These are phyloP conservation scores for Dictyostelium capitatum DNA, from an alignment of 78 protist species.

Conservation along the genomic window DNA sequence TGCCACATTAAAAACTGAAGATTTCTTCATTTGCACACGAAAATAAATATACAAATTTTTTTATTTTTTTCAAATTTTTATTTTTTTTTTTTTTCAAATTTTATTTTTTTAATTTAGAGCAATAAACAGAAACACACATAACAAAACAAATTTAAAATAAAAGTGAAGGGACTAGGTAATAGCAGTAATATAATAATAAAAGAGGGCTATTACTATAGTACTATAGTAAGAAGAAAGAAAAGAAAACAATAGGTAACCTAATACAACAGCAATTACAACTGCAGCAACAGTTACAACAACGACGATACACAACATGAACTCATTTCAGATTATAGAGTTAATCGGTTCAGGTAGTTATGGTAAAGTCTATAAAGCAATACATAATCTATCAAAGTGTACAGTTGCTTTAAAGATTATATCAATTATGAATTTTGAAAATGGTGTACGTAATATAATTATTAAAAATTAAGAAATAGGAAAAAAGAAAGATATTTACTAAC, in stretches of 20 bases:
- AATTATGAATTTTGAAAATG: constrained; percentile 56
- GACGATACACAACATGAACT: not conserved
- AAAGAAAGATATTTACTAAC: not conserved
- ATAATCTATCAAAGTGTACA: constrained; percentile 15
- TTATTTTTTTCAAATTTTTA: too few species aligned
- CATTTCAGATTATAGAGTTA: constrained; percentile 58
- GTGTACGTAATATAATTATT: constrained; percentile 36
- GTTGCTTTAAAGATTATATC: constrained; percentile 69
- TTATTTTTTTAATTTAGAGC: too few species aligned
- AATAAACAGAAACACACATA: not conserved
- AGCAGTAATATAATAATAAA: not conserved
- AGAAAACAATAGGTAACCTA: not conserved
- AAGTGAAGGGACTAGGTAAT: not conserved
- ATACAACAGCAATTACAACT: not conserved
- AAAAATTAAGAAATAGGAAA: not conserved
- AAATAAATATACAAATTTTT: too few species aligned
- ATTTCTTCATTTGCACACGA: too few species aligned
- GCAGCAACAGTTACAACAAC: not conserved
- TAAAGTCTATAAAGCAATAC: constrained; percentile 61
- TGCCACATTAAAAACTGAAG: too few species aligned
- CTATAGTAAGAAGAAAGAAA: not conserved
- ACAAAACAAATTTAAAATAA: not conserved
- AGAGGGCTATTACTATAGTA: not conserved
- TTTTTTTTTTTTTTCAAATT: not conserved
- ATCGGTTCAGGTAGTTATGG: constrained; percentile 77